Evolutionary conservation across 306 rosid species (phyloP), one percentile per base, ranked within the genome.

Genomic region (Betula pendula): DNA sequence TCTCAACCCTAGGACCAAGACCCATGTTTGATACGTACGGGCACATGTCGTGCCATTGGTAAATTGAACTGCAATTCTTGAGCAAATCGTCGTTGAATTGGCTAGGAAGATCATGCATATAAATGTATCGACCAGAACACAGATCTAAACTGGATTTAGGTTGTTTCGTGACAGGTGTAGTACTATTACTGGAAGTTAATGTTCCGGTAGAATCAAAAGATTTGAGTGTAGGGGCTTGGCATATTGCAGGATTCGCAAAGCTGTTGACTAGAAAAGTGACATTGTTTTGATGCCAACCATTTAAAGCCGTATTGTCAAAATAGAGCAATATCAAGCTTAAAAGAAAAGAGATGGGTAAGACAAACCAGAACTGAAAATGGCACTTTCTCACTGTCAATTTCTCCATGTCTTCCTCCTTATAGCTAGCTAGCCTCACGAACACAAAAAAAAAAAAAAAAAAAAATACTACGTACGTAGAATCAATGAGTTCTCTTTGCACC

Each of bases 31-130:
- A 35, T 50, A 87, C 0, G 40, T n/a, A 81, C 59, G 75, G 79
- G 31, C 90, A 90, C 88, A 87, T 80, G 33, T 90, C 76, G 6
- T 1, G n/a, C 94, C 87, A 90, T 55, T 31, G 79, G 4, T 4
- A 1, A 24, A 87, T 86, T 40, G 76, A 29, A 62, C 75, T 75
- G 55, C 94, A 89, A 6, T 60, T 51, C 81, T 80, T 84, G 20
- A 89, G 24, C 50, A 87, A 74, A 66, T 87, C 90, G 55, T 33
- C 48, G 51, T 85, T 89, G 86, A 89, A 89, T 53, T 78, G 81
- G 6, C 69, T 76, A 11, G 91, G 86, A 80, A 89, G 84, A 71
- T 85, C 76, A 74, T 89, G 35, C 50, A 75, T 77, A 74, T 81
- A 87, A 40, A 87, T 56, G 31, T 89, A 85, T 84, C 71, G 49